Evolutionary conservation across 345 rosid species (phyloP), one percentile per base, ranked within the genome.

Genomic region (Anacardium occidentale): DNA sequence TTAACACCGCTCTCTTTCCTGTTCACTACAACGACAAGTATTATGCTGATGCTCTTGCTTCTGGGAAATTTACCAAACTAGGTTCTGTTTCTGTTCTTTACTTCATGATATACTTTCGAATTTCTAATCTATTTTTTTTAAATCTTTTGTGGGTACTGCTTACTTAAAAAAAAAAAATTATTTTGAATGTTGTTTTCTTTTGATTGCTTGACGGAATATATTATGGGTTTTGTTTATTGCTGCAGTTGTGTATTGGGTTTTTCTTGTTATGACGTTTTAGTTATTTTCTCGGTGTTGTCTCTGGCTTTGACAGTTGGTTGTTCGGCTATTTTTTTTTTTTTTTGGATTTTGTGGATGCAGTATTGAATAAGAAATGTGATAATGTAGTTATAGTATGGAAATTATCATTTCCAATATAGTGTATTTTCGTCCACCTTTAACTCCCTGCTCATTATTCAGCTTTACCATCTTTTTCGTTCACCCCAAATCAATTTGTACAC

Each of bases 1-100:
- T 95, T 83, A 95, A 95, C 78, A 83, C 89, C 26, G 96, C 85
- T 60, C 83, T 95, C 81, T 95, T 95, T 85, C 92, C 98, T 32
- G 91, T 92, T 86, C 94, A 93, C 64, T 93, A 95, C 85, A 93
- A 88, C 81, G 96, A 93, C 55, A 95, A 91, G 80, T 95, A 91
- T 74, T 95, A 93, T 81, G 80, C 85, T 26, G 96, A 95, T 76
- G 93, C 98, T 65, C 90, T 91, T 68, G 83, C 91, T 47, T 85
- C 97, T 45, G 94, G 92, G 66, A 97, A 95, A 68, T 95, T 91
- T 87, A 91, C 98, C 71, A 89, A 87, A 84, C 88, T 95, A 66
- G 99, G 99, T 95, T 52, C 61, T 40, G 20, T 32, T 72, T 32
- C 5, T 4, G 54, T 53, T 66, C 47, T 3, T 50, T 3, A 14